Base-by-base conservation (phyloP, 2,329 filamentous ascomycete genomes). In the Aureobasidium mangrovei region DNA sequence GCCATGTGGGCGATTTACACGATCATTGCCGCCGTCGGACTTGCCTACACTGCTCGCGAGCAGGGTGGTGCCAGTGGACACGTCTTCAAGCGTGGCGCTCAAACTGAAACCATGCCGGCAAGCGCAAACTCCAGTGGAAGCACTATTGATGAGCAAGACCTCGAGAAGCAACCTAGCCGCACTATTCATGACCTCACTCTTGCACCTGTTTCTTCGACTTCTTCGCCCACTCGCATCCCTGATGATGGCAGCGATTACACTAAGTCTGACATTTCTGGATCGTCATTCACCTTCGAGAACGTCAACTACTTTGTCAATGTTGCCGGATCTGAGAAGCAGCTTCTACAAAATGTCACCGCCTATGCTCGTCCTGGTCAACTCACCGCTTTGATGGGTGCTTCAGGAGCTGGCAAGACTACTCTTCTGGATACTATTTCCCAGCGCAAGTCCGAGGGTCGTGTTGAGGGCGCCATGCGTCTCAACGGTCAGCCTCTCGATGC, bases 361-460 rank as follows among this genome's bases (percentile, higher is more conserved):
- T 81, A 71, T 66, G 77, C 80, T 2, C 79, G 77, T 58, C 78
- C 78, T 7, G 79, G 77, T 2, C 76, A 73, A 1, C 68, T 81
- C n/a, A 81, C 74, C 3, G 75, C 73, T 7, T 79, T 95, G 41
- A 69, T 91, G 51, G 93, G 91, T 1, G 89, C 91, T 12, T 83
- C 84, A 53, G 86, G 84, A 60, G 80, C 82, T 45, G 91, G 91
- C 63, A 98, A 97, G 75, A 97, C 91, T 0, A 80, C 87, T 9
- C 81, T 97, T 33, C 73, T 90, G 18, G 89, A 83, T 63, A 64
- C 62, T 36, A 76, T 83, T 3, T 79, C 79, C 0, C 74, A 80
- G 54, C 72, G 84, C 10, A 80, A 76, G 0, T 78, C 74, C 0
- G 77, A 81, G 62, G 83, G 83, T 7, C 78, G 85, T 1, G 75